Evolutionary conservation across 768 basidiomycete genomes (phyloP).

Genomic region (Trametes cinnabarina): DNA sequence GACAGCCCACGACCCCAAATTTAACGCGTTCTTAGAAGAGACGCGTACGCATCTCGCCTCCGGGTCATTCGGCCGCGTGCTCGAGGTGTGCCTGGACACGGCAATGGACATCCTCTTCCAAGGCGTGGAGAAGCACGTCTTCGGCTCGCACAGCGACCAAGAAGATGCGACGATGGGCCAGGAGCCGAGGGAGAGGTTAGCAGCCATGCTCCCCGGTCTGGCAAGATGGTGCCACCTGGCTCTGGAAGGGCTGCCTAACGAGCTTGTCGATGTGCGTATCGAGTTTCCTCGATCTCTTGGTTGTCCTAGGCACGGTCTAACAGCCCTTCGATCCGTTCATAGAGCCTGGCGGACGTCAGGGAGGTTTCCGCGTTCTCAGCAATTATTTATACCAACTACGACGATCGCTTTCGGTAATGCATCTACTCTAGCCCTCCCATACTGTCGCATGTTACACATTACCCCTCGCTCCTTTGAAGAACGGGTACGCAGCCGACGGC

Average conservation of each 20-base stretch:
- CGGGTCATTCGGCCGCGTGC: constrained; percentile 65
- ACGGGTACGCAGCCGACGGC: no score
- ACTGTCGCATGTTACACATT: neutral
- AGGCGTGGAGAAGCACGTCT: constrained; percentile 64
- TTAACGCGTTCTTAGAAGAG: constrained; percentile 65
- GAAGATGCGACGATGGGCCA: constrained; percentile 27
- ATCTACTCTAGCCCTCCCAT: constrained; percentile 2
- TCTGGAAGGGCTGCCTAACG: constrained; percentile 69
- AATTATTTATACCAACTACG: constrained; percentile 68
- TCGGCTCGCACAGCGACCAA: constrained; percentile 31
- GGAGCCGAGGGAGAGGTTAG: constrained; percentile 62
- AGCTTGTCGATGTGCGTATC: constrained; percentile 74
- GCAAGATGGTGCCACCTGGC: constrained; percentile 74
- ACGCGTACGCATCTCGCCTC: constrained; percentile 62
- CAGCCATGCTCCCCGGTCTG: constrained; percentile 76
- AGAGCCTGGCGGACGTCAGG: constrained; percentile 61
- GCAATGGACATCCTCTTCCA: constrained; percentile 64
- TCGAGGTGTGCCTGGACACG: constrained; percentile 71
- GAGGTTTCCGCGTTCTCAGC: constrained; percentile 72
- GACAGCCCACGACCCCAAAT: constrained; percentile 44
- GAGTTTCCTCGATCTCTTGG: neutral
- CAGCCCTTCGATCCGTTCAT: neutral
- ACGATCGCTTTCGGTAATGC: constrained; percentile 46
- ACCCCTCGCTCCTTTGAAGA: neutral
- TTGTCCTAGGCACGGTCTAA: neutral